These are phyloP conservation scores for Cyberlindnera xylosilytica DNA, from an alignment of 805 yeast species.

Conservation along the genomic window DNA sequence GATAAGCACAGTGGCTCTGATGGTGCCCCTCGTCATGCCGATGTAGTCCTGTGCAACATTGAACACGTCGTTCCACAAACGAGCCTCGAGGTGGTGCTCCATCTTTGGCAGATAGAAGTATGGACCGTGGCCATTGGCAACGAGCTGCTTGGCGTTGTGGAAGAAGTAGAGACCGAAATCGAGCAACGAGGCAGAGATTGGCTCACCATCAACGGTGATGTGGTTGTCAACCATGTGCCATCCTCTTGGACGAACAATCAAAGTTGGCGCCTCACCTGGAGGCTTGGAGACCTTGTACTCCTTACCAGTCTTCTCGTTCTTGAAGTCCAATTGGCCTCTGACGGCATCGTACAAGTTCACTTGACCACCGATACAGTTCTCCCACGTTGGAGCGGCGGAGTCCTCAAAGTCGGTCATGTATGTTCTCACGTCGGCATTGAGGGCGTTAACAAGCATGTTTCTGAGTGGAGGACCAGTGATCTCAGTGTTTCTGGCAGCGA, in stretches of 20 bases:
- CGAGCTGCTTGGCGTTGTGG: slow-evolving; percentile 64
- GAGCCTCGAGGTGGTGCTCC: slow-evolving; percentile 84
- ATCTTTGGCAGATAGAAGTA: slow-evolving; percentile 81
- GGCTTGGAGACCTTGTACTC: slow-evolving; percentile 32
- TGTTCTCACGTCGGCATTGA: slow-evolving; percentile 74
- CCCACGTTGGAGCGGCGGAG: slow-evolving; percentile 87
- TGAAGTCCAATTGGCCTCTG: slow-evolving; percentile 59
- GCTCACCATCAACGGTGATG: slow-evolving; percentile 67
- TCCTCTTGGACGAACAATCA: slow-evolving; percentile 84
- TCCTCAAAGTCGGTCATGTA: slow-evolving; percentile 88
- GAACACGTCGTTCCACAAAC: slow-evolving; percentile 80
- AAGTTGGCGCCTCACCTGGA: slow-evolving; percentile 60
- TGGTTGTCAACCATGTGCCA: slow-evolving; percentile 83
- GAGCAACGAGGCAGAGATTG: slow-evolving; percentile 71
- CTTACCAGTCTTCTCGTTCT: slow-evolving; percentile 28
- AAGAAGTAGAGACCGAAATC: slow-evolving; percentile 78
- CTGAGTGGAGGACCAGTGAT: slow-evolving; percentile 81
- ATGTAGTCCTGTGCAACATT: slow-evolving; percentile 71
- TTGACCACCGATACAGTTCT: slow-evolving; percentile 73
- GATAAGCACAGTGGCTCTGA: slow-evolving; percentile 76
- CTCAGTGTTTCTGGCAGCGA: slow-evolving; percentile 72
- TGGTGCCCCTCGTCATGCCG: slow-evolving; percentile 68
- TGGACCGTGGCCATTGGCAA: slow-evolving; percentile 71
- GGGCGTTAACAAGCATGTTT: slow-evolving; percentile 79
- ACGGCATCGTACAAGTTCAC: slow-evolving; percentile 73